Percentiles rank a stretch among this genome's conserved stretches.
Evolutionary conservation across 2,329 filamentous ascomycete genomes (phyloP).

Genomic region (Daldinia sp.): DNA sequence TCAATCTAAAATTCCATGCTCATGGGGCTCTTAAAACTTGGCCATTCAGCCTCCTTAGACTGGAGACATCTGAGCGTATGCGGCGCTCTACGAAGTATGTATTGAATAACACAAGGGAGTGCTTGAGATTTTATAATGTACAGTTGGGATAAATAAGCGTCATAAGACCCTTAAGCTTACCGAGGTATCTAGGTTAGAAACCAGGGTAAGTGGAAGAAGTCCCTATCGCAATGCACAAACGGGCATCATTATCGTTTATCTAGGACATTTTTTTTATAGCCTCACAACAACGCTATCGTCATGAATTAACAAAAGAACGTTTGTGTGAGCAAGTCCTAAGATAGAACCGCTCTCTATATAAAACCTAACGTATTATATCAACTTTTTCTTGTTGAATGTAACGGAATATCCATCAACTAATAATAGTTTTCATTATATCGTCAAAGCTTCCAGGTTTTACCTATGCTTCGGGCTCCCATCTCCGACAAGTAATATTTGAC

Average conservation of each 20-base stretch:
- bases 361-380: neutral
- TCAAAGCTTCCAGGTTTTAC: slow-evolving; percentile 2
- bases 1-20: slow-evolving; percentile 11
- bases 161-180: neutral
- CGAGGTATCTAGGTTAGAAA: neutral
- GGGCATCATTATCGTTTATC: neutral
- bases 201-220: no score
- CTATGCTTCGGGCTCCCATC: neutral
- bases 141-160: neutral
- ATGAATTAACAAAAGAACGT: neutral
- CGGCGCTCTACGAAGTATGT: neutral
- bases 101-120: neutral
- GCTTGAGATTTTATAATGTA: neutral
- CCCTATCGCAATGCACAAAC: neutral
- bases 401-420: neutral
- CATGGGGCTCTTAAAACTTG: slow-evolving; percentile 1
- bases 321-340: neutral
- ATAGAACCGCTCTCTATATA: neutral
- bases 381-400: neutral
- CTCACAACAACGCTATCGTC: neutral
- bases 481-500: slow-evolving; percentile 1
- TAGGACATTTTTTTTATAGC: neutral
- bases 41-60: neutral
- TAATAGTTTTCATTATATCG: neutral
- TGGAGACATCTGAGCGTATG: slow-evolving; percentile 4